Conservation (phyloP, 202 grass and related monocot species). For the Cymbopogon flexuosus region DNA sequence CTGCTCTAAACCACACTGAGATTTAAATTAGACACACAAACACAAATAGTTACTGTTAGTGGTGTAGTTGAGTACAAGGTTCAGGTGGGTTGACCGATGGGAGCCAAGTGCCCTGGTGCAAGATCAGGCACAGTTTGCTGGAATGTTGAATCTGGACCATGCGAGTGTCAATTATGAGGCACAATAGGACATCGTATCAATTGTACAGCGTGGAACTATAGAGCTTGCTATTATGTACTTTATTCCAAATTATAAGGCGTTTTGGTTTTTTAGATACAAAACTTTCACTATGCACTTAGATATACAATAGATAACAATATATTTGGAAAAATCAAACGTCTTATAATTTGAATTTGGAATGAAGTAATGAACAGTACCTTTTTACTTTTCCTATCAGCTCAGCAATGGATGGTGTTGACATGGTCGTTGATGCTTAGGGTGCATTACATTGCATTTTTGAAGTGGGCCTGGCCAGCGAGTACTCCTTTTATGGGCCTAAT, state of each 20-base stretch:
- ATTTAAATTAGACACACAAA: constrained; percentile 6
- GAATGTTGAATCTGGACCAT: neutral
- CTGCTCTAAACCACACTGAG: constrained; percentile 20
- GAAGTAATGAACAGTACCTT: neutral
- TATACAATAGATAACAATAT: neutral
- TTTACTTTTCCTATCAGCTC: neutral
- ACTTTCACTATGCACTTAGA: neutral
- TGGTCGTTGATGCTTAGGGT: neutral
- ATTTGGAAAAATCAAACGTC: no score
- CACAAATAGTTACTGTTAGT: neutral
- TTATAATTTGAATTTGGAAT: no score
- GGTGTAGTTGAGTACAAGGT: constrained; percentile 9
- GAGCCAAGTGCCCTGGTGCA: neutral
- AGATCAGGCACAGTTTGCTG: neutral
- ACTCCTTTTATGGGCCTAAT: neutral
- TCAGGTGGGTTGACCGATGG: neutral
- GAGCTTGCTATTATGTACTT: constrained; percentile 16
- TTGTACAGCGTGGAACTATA: constrained; percentile 30
- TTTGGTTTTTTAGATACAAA: neutral
- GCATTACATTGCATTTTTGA: neutral
- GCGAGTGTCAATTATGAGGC: neutral
- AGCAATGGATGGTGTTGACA: neutral
- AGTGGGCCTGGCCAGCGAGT: neutral
- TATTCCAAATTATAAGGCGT: neutral
- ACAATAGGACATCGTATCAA: neutral